Evolutionary conservation across 306 rosid species (phyloP).

Genomic region (Begonia masoniana): DNA sequence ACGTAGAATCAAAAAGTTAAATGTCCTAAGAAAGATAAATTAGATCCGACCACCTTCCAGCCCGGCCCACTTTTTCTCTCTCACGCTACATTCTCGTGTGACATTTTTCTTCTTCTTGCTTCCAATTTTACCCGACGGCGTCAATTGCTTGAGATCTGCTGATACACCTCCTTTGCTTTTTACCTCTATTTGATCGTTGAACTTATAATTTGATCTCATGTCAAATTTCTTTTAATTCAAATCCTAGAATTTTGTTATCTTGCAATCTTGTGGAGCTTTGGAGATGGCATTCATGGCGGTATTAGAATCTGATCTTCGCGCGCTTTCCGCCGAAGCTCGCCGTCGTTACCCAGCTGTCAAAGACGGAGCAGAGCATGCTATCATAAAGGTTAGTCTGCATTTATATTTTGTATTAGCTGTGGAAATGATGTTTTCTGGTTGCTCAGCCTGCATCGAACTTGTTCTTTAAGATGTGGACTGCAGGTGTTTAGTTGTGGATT

Average conservation of each 20-base stretch:
- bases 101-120: no score
- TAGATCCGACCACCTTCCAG: no score
- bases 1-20: no score
- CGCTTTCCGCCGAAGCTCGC: slow-evolving; percentile 96
- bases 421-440: no score
- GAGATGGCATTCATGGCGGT: slow-evolving; percentile 99
- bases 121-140: neutral
- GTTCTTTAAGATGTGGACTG: no score
- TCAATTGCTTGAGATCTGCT: neutral
- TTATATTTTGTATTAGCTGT: neutral
- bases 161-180: neutral
- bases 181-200: neutral
- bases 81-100: no score
- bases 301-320: slow-evolving; percentile 97
- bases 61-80: no score
- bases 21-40: no score
- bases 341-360: slow-evolving; percentile 91
- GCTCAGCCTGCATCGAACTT: no score
- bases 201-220: neutral
- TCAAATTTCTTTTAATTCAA: neutral
- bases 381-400: slow-evolving; percentile 52
- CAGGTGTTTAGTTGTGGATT: no score
- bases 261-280: neutral
- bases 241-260: neutral
- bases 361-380: slow-evolving; percentile 94